Base-by-base conservation (phyloP, 805 yeast species). In the Cyberlindnera galapagoensis region DNA sequence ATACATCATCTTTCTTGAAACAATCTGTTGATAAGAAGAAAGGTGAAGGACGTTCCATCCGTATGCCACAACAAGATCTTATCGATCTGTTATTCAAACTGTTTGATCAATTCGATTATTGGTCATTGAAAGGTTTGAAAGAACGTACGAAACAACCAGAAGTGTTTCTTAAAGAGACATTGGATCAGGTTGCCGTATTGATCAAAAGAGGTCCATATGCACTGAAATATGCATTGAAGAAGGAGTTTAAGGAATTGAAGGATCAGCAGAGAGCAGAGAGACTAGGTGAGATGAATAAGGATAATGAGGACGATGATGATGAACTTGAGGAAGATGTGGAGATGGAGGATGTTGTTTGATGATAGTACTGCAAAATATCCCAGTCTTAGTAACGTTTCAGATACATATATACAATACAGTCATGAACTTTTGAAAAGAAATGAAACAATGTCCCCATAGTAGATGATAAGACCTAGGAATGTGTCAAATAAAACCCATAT, bases 141-240 rank as follows among this genome's bases (percentile, higher is more conserved):
- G 98, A 92, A 55, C 74, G 95, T 46, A 87, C 97, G 3, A 79
- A 80, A 49, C 98, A 92, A 65, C 98, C 98, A 2, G 98, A 92
- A 55, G 80, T 80, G 14, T 94, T 84, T 56, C 65, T 92, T 42
- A 86, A 88, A 53, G 96, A 88, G 54, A 83, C 92, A 36, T 64
- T 92, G 30, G 98, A 90, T 40, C 75, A 81, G 29, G 85, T 92
- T 51, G 97, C 97, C 1, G 71, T 74, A 20, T 69, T 92, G 52
- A 88, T 84, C 48, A 87, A 90, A 56, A 86, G 86, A 54, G 98
- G 98, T 11, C 96, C 98, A 2, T 90, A 90, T 55, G 94, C 97
- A 1, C 71, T 87, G 54, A 88, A 84, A 60, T 92, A 88, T 60
- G 80, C 87, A 37, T 65, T 92, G 51, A 84, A 82, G 60, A 92